A percentile compares a stretch with the other conserved stretches of the same genome.
Evolutionary conservation across 495 filamentous ascomycete genomes (phyloP).

Genomic region (Trichoderma gamsii): DNA sequence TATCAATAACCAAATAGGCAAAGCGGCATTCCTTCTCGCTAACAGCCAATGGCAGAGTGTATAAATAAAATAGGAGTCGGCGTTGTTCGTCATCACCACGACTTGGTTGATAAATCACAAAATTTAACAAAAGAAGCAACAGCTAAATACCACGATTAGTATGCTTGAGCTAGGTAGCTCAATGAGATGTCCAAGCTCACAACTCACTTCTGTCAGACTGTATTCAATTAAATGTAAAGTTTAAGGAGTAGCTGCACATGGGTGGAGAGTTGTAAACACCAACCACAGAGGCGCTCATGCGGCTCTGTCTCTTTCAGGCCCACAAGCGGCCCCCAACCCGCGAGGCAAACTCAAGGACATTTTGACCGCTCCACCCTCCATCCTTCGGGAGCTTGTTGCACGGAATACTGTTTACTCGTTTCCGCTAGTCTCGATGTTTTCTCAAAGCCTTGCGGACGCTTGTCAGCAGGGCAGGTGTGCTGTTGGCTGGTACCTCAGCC

Average conservation of each 20-base stretch:
- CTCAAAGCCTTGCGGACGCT: background rate
- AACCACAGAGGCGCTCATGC: background rate
- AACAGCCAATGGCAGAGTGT: background rate
- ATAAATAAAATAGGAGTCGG: background rate
- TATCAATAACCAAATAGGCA: background rate
- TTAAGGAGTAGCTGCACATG: no score
- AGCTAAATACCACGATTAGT: no score
- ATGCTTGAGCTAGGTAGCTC: no score
- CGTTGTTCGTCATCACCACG: background rate
- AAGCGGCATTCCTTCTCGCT: background rate
- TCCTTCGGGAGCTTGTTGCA: constrained; percentile 3
- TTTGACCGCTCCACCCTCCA: background rate
- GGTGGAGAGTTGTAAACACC: background rate
- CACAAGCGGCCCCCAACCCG: background rate
- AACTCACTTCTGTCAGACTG: no score
- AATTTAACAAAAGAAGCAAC: background rate
- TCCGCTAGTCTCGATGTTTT: background rate
- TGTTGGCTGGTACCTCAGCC: background rate
- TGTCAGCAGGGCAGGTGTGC: constrained; percentile 3
- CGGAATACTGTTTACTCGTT: background rate
- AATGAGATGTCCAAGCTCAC: no score
- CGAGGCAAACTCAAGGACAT: background rate
- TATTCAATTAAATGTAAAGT: no score
- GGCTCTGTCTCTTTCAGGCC: background rate
- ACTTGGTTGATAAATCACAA: background rate